Evolutionary conservation across 441 rosid species (phyloP).

Genomic region (Kokia cookei): DNA sequence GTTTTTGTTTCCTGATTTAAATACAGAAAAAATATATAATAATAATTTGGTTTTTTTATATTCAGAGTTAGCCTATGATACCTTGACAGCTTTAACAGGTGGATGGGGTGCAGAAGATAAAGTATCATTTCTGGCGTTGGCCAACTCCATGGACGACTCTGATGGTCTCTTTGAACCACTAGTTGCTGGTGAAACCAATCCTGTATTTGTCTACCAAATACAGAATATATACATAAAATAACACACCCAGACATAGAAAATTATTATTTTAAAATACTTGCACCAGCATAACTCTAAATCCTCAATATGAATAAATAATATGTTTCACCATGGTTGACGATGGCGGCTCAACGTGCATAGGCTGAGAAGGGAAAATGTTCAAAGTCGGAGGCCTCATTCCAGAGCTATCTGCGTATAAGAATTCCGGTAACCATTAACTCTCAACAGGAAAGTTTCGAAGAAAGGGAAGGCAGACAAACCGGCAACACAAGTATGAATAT

Average conservation of each 20-base stretch:
- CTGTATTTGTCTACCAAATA: conserved; percentile 42
- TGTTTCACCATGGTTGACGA: conserved; percentile 42
- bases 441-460: neutral
- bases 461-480: conserved; percentile 5
- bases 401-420: conserved; percentile 42
- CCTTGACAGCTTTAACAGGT: conserved; percentile 71
- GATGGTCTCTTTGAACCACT: conserved; percentile 75
- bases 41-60: neutral
- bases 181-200: conserved; percentile 45
- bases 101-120: conserved; percentile 29
- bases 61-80: conserved; percentile 5
- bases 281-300: neutral
- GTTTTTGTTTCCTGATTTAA: neutral
- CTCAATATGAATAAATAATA: neutral
- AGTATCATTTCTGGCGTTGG: conserved; percentile 38
- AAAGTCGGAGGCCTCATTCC: conserved; percentile 95
- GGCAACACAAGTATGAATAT: conserved; percentile 19
- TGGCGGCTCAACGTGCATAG: conserved; percentile 75
- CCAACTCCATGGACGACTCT: conserved; percentile 67
- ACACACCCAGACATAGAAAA: conserved; percentile 6
- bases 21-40: neutral
- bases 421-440: conserved; percentile 15
- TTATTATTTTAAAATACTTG: neutral
- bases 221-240: conserved; percentile 10
- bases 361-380: conserved; percentile 94